These are phyloP conservation scores for Aspergillus sp. DNA, from an alignment of 2,329 filamentous ascomycete species.

Conservation along the genomic window DNA sequence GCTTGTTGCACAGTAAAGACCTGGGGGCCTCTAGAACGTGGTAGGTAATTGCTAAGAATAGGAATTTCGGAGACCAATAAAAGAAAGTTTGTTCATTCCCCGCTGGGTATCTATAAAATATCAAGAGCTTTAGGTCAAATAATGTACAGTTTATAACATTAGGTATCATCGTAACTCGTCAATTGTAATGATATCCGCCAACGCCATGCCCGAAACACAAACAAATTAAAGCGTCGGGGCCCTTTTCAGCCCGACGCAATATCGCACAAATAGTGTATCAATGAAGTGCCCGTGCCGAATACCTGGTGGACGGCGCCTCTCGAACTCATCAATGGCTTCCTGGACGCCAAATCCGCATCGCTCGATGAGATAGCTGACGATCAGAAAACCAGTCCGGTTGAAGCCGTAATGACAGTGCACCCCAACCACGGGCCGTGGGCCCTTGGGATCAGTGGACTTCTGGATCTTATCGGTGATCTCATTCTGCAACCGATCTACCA, in stretches of 20 bases:
- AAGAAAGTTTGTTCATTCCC: too few relatives aligned
- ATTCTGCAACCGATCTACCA: constrained; percentile 61
- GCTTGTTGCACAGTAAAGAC: too few relatives aligned
- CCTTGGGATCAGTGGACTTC: constrained; percentile 42
- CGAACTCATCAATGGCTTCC: constrained; percentile 78
- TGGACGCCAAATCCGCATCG: constrained; percentile 68
- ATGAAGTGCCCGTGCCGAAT: constrained; percentile 89
- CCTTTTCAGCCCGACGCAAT: constrained; percentile 56
- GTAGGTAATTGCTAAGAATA: too few relatives aligned
- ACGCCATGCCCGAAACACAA: constrained; percentile 13
- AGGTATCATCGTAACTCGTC: constrained; percentile 25
- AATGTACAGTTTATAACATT: constrained; percentile 23
- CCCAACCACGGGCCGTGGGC: constrained; percentile 59
- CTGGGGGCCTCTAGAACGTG: too few relatives aligned
- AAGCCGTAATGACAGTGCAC: constrained; percentile 97
- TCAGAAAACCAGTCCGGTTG: constrained; percentile 89
- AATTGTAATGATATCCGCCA: constrained; percentile 2
- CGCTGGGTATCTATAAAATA: neutral
- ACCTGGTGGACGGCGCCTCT: constrained; percentile 69
- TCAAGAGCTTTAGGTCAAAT: neutral
- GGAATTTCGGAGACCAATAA: too few relatives aligned
- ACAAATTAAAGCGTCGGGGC: constrained; percentile 37
- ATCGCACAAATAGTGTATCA: constrained; percentile 78
- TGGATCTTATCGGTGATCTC: constrained; percentile 52
- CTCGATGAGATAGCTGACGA: constrained; percentile 89